Conservation (phyloP, 1,284 basidiomycete genomes). For the Sporisorium sorghi region DNA sequence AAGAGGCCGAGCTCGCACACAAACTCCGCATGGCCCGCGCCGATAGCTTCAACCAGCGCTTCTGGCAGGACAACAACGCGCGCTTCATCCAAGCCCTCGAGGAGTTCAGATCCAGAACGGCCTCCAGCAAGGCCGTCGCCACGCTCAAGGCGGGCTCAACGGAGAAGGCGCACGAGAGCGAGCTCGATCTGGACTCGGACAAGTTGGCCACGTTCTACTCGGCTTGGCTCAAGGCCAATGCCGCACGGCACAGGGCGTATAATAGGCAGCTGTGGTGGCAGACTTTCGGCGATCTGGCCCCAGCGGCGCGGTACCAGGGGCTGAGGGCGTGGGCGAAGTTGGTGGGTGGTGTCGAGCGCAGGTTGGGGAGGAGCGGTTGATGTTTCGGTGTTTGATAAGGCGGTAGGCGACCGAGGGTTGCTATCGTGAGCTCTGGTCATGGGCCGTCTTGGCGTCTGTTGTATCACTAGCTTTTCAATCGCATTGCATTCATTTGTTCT, state of each 20-base stretch:
- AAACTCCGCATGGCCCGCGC: conserved; percentile 55
- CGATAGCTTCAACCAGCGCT: conserved; percentile 66
- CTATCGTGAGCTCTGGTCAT: no score
- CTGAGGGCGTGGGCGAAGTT: conserved; percentile 45
- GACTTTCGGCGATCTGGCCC: conserved; percentile 52
- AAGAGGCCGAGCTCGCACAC: conserved; percentile 61
- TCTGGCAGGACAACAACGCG: conserved; percentile 67
- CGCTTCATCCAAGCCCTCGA: conserved; percentile 58
- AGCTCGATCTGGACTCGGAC: conserved; percentile 43
- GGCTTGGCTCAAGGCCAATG: conserved; percentile 64
- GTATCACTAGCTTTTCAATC: neutral
- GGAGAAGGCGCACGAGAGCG: conserved; percentile 12
- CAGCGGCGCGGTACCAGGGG: conserved; percentile 40
- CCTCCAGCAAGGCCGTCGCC: conserved; percentile 40
- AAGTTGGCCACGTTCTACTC: conserved; percentile 61
- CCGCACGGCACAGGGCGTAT: conserved; percentile 57
- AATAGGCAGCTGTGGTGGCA: conserved; percentile 61
- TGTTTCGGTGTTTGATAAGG: neutral
- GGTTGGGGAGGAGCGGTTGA: conserved; percentile 22
- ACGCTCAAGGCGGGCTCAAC: conserved; percentile 2
- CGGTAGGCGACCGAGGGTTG: neutral
- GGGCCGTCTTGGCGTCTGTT: neutral
- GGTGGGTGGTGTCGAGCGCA: conserved; percentile 23
- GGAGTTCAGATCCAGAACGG: conserved; percentile 45
- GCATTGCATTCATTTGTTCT: neutral